Percentiles rank a stretch among this genome's conserved stretches.
Evolutionary conservation across 805 yeast species (phyloP).

Genomic region (Suhomyces pyralidae): DNA sequence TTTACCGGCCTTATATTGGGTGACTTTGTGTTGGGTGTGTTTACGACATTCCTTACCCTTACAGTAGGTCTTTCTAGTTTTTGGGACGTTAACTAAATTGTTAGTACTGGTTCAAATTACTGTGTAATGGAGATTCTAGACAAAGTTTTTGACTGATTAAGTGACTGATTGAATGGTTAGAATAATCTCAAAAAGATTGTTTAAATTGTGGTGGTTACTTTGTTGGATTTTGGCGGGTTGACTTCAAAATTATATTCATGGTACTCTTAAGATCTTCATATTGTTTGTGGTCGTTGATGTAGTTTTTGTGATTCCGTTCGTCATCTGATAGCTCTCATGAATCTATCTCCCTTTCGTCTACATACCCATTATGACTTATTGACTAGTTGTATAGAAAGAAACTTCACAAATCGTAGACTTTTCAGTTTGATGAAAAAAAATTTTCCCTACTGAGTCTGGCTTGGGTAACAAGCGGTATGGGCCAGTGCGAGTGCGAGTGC

Average conservation of each 20-base stretch:
- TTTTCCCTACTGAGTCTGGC: conserved; percentile 4
- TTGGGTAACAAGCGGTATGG: not conserved
- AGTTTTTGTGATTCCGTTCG: not conserved
- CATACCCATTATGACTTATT: conserved; percentile 26
- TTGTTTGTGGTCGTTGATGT: not conserved
- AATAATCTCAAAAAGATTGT: not conserved
- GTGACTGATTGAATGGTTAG: not conserved
- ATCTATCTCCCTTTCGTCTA: not conserved
- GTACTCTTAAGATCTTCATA: not conserved
- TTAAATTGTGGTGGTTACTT: not conserved
- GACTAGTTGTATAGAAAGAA: conserved; percentile 7
- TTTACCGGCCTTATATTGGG: conserved; percentile 99
- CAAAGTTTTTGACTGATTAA: too few relatives aligned
- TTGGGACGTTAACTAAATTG: conserved; percentile 94
- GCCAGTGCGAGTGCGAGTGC: not conserved
- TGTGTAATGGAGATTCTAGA: not conserved
- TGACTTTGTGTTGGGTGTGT: conserved; percentile 99
- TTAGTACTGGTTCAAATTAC: conserved; percentile 15
- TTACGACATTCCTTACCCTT: conserved; percentile 98
- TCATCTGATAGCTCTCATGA: not conserved
- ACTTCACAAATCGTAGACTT: conserved; percentile 1
- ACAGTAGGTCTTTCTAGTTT: conserved; percentile 99
- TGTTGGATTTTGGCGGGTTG: not conserved
- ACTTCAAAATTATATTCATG: not conserved
- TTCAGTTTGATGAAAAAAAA: conserved; percentile 6